phyloP scores from a whole-genome alignment of 2,329 filamentous ascomycete species.

The Epichloe coenophiala region DNA sequence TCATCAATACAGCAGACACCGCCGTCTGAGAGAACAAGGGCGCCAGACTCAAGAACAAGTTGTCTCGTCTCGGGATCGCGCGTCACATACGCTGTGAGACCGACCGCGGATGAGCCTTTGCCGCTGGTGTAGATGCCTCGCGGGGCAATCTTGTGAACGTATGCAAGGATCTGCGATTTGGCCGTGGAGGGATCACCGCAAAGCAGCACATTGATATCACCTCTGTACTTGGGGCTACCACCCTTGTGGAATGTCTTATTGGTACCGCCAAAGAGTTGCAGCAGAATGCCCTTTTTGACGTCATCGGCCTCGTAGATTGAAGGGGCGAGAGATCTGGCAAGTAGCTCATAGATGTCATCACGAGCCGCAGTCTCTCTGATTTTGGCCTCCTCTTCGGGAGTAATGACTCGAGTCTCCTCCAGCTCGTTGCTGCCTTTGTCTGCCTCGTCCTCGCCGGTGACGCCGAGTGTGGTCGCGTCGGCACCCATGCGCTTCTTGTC shows the following conservation, averaged over 20 bases:
- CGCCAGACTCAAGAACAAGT: conserved; percentile 68
- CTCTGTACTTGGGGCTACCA: conserved; percentile 86
- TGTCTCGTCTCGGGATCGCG: conserved; percentile 69
- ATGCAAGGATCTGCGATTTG: conserved; percentile 88
- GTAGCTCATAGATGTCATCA: conserved; percentile 81
- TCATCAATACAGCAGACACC: conserved; percentile 78
- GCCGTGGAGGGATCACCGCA: conserved; percentile 95
- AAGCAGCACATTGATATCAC: conserved; percentile 92
- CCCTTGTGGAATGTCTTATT: conserved; percentile 98
- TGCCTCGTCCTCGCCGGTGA: conserved; percentile 56
- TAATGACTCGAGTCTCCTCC: conserved; percentile 73
- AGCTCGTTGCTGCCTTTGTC: conserved; percentile 57
- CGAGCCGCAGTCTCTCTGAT: conserved; percentile 71
- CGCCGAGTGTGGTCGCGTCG: conserved; percentile 75
- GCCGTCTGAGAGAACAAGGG: conserved; percentile 65
- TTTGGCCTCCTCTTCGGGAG: conserved; percentile 74
- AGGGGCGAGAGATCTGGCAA: conserved; percentile 80
- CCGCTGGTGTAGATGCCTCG: conserved; percentile 73
- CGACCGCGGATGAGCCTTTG: conserved; percentile 68
- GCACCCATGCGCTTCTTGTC: conserved; percentile 91
- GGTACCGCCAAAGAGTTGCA: conserved; percentile 92
- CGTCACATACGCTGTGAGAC: conserved; percentile 70
- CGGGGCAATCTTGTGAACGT: conserved; percentile 95
- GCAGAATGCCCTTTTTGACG: conserved; percentile 96
- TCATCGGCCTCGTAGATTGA: conserved; percentile 98